A percentile compares a stretch with the other conserved stretches of the same genome.
phyloP scores from a whole-genome alignment of 2,329 filamentous ascomycete species.

The Aspergillus sp. region DNA sequence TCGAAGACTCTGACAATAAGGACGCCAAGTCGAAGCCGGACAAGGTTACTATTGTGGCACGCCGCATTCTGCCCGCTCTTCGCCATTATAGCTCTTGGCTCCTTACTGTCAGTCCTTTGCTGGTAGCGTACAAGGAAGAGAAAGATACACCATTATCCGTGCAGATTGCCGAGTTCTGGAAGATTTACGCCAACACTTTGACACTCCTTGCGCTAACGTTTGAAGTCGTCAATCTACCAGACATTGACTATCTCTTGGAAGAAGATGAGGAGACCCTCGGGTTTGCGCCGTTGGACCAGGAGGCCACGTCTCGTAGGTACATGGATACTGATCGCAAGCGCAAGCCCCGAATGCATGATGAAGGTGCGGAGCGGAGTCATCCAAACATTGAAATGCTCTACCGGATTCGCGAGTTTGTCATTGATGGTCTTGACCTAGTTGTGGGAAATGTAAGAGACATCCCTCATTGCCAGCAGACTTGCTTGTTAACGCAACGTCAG shows the following conservation, averaged over 20 bases:
- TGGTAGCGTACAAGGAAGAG: conserved; percentile 44
- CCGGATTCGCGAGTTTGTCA: conserved; percentile 54
- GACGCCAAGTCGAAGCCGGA: conserved; percentile 33
- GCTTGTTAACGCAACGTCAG: conserved; percentile 20
- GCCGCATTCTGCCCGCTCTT: conserved; percentile 54
- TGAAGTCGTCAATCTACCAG: conserved; percentile 47
- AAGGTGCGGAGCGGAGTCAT: conserved; percentile 44
- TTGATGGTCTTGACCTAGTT: conserved; percentile 53
- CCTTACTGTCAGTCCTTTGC: conserved; percentile 45
- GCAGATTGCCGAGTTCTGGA: conserved; percentile 56
- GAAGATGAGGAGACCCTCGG: conserved; percentile 61
- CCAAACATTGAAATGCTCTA: conserved; percentile 59
- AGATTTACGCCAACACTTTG: conserved; percentile 54
- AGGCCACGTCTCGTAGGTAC: conserved; percentile 46
- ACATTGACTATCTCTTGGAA: conserved; percentile 55
- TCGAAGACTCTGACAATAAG: conserved; percentile 40
- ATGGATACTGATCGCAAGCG: conserved; percentile 35
- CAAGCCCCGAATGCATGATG: conserved; percentile 48
- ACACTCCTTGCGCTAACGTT: conserved; percentile 54
- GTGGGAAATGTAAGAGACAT: conserved; percentile 33
- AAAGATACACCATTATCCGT: conserved; percentile 48
- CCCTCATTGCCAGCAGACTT: not conserved
- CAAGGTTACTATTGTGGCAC: conserved; percentile 51
- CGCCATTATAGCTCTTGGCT: conserved; percentile 64
- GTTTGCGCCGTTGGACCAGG: conserved; percentile 52